Base-by-base conservation (phyloP, 352 stramenopile genomes). In the Globisporangium middletonii region DNA sequence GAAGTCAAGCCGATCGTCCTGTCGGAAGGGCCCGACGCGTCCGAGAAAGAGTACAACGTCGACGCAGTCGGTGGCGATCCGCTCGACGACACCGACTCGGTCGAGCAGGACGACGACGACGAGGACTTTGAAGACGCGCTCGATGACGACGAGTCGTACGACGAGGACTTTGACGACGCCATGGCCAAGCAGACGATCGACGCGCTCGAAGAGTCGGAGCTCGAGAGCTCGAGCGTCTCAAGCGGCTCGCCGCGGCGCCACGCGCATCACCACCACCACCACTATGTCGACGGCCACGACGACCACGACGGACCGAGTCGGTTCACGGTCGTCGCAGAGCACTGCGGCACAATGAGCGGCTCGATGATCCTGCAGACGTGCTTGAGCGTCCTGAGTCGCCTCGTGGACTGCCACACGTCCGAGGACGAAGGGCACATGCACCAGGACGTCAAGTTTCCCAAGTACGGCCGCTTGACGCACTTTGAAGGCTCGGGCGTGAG, bases 301-400 rank as follows among this genome's bases (percentile, higher is more conserved):
- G 57, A 48, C 26, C 73, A 73, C 49, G 35, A 47, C 11, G 72
- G 84, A 55, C 55, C 64, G 7, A 77, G 62, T 49, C 79, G 77
- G 19, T 86, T 87, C 55, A 90, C 79, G 11, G 81, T 91, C 16
- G 79, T 90, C 38, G 76, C 79, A 13, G 83, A 93, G 53, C 80
- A 91, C 62, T 88, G 71, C 30, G 83, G 83, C 19, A 69, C 77
- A 0, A 93, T 93, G 79, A 91, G 83, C 58, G 70, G 77, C 11
- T 89, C 80, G 6, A 93, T 92, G 83, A 94, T 94, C 62, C 83
- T 92, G 73, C 85, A 94, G 55, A 92, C 85, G 6, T 94, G 85
- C 45, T 69, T 94, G 54, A 89, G 83, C 56, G 79, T 94, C 5
- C 65, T 94, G 19, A 91, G 80, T 58, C 75, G 83, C 23, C 71